Evolutionary conservation across 2,329 filamentous ascomycete species (phyloP), one percentile per base, ranked within the genome.

Genomic region (Penicillium palitans): DNA sequence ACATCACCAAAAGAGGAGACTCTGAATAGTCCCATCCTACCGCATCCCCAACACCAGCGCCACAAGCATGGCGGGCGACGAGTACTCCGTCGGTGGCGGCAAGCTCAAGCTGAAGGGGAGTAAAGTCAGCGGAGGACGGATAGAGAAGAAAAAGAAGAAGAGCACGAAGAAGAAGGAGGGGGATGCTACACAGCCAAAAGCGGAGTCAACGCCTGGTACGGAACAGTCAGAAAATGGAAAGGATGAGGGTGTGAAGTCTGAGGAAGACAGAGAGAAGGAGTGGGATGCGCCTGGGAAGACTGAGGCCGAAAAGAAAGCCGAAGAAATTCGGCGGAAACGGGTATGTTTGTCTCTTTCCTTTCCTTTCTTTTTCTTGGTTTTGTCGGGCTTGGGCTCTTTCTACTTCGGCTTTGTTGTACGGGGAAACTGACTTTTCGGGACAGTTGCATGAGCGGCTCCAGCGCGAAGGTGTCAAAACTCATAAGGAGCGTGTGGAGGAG

Each of bases 401-500:
- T 50, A 10, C n/a, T 59, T 46, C 48, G 50, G 37, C 53, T 46
- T 52, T 21, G 44, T 45, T 49, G 35, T 41, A 50, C 45, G 29
- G 37, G 48, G 27, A 31, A 47, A 46, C 53, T 63, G 42, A 60
- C 40, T 54, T 19, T 42, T 42, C 13, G 40, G 52, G 55, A 61
- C 66, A 95, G 91, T 80, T 98, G 68, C 86, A 95, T 67, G 89
- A 96, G 69, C 82, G 91, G 61, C 79, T 96, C 45, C 87, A 90
- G 71, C 86, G 89, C 15, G 93, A 97, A 73, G 88, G 96, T 17
- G 85, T 93, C 66, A 98, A 97, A 81, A 96, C 93, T 31, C 95
- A 99, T 76, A 98, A 98, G 74, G 90, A 99, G 79, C 87, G 91
- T 12, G 93, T 99, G 44, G 93, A 98, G 75, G 92, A 97, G 74